Evolutionary conservation across 1,284 basidiomycete genomes (phyloP).

Genomic region (Ganoderma multipileum): DNA sequence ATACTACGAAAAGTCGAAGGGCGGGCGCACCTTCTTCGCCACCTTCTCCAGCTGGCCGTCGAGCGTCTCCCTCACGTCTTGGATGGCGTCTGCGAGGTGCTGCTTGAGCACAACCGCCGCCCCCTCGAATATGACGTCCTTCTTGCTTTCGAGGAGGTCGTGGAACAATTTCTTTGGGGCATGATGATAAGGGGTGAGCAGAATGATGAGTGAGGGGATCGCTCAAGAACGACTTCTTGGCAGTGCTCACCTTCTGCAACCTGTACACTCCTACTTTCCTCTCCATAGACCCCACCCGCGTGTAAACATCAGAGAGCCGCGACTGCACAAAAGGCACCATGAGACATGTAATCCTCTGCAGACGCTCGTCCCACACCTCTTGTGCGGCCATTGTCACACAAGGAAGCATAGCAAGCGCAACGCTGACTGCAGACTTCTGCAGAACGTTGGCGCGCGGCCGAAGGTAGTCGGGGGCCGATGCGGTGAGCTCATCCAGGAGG

Average conservation of each 20-base stretch:
- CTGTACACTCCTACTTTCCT: not conserved
- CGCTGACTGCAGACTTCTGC: not conserved
- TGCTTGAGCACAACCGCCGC: not conserved
- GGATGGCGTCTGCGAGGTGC: not conserved
- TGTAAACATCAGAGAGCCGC: not conserved
- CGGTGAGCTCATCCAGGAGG: not conserved
- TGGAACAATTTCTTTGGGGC: conserved; percentile 8
- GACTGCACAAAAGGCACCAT: conserved; percentile 7
- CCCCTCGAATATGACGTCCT: not conserved
- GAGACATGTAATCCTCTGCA: not conserved
- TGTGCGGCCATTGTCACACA: not conserved
- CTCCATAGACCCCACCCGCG: not conserved
- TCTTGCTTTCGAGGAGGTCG: not conserved
- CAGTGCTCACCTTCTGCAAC: conserved; percentile 9
- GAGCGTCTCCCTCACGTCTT: not conserved
- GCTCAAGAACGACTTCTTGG: too few relatives aligned
- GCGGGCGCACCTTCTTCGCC: conserved; percentile 1
- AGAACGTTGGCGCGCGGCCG: not conserved
- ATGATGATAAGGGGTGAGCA: not conserved
- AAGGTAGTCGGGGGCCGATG: not conserved
- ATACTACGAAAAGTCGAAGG: not conserved
- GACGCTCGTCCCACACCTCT: not conserved
- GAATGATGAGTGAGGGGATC: not conserved
- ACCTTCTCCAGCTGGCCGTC: conserved; percentile 5
- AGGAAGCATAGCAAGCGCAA: not conserved